A percentile compares a stretch with the other conserved stretches of the same genome.
phyloP scores from a whole-genome alignment of 345 rosid species.

The Passiflora organensis region DNA sequence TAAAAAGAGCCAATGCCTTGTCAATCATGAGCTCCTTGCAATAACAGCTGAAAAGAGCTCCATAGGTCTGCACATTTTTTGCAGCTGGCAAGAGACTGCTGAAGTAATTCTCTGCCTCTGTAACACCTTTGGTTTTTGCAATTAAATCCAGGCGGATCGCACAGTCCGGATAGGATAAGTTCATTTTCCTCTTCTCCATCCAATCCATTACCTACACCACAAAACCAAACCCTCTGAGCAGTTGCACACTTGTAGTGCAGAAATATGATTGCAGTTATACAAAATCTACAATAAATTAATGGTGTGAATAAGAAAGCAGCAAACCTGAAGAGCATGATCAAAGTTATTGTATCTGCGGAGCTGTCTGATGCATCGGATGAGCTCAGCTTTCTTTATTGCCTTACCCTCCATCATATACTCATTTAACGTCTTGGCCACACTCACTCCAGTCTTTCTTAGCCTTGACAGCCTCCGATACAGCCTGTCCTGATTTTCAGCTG shows the following conservation, averaged over 20 bases:
- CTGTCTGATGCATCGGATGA: conserved; percentile 37
- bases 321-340: conserved; percentile 64
- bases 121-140: conserved; percentile 51
- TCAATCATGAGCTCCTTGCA: conserved; percentile 41
- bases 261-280: too few species aligned
- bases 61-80: conserved; percentile 38
- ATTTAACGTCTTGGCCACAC: conserved; percentile 46
- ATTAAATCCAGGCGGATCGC: conserved; percentile 57
- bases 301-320: too few species aligned
- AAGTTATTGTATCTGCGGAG: conserved; percentile 54
- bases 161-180: conserved; percentile 31
- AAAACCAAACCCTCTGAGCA: not conserved
- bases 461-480: conserved; percentile 52
- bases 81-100: conserved; percentile 27
- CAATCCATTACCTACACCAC: conserved; percentile 67
- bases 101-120: conserved; percentile 59
- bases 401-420: conserved; percentile 49
- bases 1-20: conserved; percentile 49
- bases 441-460: conserved; percentile 40
- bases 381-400: conserved; percentile 28
- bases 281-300: too few species aligned
- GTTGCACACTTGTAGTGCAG: too few species aligned
- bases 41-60: conserved; percentile 60
- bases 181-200: conserved; percentile 68
- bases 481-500: not conserved